phyloP scores from a whole-genome alignment of 2,329 filamentous ascomycete genomes.

The Exophiala bonariae region DNA sequence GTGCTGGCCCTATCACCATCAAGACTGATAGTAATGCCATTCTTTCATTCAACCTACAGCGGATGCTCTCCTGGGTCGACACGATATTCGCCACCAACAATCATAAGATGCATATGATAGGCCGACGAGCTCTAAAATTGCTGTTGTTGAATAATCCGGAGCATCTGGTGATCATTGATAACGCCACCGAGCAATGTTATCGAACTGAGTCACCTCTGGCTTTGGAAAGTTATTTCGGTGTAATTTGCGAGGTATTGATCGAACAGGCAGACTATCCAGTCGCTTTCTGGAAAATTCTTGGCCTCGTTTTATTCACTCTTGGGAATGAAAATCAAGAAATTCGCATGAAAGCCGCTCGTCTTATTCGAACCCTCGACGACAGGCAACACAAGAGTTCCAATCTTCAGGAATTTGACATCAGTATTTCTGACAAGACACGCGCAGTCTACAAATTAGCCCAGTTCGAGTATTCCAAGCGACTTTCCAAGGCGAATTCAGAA shows the following conservation, averaged over 20 bases:
- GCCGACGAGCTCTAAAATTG: slow-evolving; percentile 83
- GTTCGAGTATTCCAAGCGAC: slow-evolving; percentile 89
- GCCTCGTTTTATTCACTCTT: slow-evolving; percentile 84
- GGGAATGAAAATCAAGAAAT: slow-evolving; percentile 90
- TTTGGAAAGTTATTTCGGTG: slow-evolving; percentile 91
- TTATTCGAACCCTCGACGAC: slow-evolving; percentile 79
- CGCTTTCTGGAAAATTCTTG: slow-evolving; percentile 87
- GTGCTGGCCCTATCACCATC: slow-evolving; percentile 75
- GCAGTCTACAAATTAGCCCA: slow-evolving; percentile 97
- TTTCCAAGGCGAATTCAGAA: slow-evolving; percentile 85
- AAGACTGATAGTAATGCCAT: slow-evolving; percentile 84
- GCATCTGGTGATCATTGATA: slow-evolving; percentile 79
- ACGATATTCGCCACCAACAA: slow-evolving; percentile 90
- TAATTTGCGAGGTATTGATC: slow-evolving; percentile 82
- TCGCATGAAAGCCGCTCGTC: slow-evolving; percentile 78
- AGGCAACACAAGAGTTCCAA: slow-evolving; percentile 83
- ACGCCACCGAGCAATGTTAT: slow-evolving; percentile 91
- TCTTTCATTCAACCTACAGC: slow-evolving; percentile 85
- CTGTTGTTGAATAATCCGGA: slow-evolving; percentile 88
- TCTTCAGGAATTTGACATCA: slow-evolving; percentile 96
- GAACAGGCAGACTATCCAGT: slow-evolving; percentile 80
- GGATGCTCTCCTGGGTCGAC: slow-evolving; percentile 94
- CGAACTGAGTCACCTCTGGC: slow-evolving; percentile 76
- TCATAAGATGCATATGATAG: slow-evolving; percentile 88
- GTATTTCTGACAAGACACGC: slow-evolving; percentile 96